A percentile compares a stretch with the other conserved stretches of the same genome.
Evolutionary conservation across 2,329 filamentous ascomycete genomes (phyloP).

Genomic region (Pseudocercospora cruenta): DNA sequence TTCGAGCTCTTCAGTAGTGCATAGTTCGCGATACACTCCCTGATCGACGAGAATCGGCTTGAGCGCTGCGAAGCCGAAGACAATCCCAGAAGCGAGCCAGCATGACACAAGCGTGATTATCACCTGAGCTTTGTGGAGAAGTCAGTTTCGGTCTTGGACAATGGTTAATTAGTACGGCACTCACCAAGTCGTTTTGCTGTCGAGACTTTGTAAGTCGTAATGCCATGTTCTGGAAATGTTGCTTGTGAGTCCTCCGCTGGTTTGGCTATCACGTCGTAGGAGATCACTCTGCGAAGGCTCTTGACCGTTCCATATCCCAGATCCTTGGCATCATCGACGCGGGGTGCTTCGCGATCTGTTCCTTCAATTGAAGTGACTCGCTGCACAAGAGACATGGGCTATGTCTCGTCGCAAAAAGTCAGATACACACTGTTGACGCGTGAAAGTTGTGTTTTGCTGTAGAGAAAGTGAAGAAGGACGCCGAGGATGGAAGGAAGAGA

Average conservation of each 20-base stretch:
- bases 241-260: conserved; percentile 43
- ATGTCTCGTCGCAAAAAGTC: neutral
- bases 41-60: conserved; percentile 78
- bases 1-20: conserved; percentile 57
- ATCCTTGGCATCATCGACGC: conserved; percentile 22
- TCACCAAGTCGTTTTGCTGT: conserved; percentile 39
- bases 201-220: conserved; percentile 56
- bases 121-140: conserved; percentile 64
- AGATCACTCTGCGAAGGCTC: conserved; percentile 46
- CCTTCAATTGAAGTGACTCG: conserved; percentile 57
- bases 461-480: neutral
- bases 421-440: neutral
- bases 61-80: conserved; percentile 83
- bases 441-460: conserved; percentile 8
- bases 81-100: conserved; percentile 74
- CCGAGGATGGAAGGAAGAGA: neutral
- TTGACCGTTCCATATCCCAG: conserved; percentile 31
- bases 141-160: conserved; percentile 1
- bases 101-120: conserved; percentile 70
- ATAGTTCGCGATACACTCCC: conserved; percentile 70
- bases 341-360: conserved; percentile 47
- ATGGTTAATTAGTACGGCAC: neutral
- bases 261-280: conserved; percentile 54
- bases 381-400: conserved; percentile 55
- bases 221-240: conserved; percentile 44